phyloP scores from a whole-genome alignment of 208 protist genomes.

The Trypanosoma cruzi region DNA sequence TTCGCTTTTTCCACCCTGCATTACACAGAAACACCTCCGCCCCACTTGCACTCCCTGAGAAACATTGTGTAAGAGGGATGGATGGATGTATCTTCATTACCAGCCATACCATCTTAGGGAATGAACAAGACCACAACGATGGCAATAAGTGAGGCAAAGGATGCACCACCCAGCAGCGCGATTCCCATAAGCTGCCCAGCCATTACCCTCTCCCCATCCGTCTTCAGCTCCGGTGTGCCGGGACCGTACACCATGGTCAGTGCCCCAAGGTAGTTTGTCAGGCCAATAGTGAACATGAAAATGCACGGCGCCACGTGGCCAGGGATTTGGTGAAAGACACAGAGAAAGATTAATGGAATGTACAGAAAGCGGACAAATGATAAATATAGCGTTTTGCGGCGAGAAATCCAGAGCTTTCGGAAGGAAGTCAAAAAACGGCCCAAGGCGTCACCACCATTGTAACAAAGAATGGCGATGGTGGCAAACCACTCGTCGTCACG shows the following conservation, averaged over 20 bases:
- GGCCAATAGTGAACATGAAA: constrained; percentile 50
- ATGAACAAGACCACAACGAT: constrained; percentile 66
- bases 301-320: constrained; percentile 60
- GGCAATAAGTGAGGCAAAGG: constrained; percentile 56
- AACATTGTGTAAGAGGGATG: no score
- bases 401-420: constrained; percentile 50
- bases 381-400: constrained; percentile 47
- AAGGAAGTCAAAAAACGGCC: constrained; percentile 65
- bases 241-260: constrained; percentile 84
- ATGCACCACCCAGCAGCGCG: constrained; percentile 63
- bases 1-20: no score
- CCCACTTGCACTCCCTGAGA: no score
- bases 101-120: no score
- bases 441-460: constrained; percentile 79
- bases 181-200: constrained; percentile 83
- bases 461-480: constrained; percentile 77
- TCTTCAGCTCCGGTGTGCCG: constrained; percentile 42
- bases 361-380: constrained; percentile 53
- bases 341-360: constrained; percentile 76
- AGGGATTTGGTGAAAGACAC: constrained; percentile 81
- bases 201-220: constrained; percentile 78
- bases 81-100: no score
- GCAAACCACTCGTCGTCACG: constrained; percentile 72
- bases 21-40: no score
- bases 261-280: constrained; percentile 80